These are phyloP conservation scores for Akanthomyces uredinophilus DNA, from an alignment of 2,329 filamentous ascomycete genomes.

Conservation along the genomic window DNA sequence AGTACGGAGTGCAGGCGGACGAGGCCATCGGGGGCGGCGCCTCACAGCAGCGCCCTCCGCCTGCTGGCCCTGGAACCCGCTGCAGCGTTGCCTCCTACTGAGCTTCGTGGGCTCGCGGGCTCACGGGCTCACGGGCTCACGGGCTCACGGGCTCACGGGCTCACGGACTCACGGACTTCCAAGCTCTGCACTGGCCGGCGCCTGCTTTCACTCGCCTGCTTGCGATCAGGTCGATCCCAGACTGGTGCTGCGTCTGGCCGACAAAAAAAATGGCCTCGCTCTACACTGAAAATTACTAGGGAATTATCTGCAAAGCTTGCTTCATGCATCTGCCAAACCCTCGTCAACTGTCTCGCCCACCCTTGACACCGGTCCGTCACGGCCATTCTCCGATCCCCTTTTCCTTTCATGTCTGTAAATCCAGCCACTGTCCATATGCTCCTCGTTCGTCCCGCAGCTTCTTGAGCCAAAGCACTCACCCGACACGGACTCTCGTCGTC, in stretches of 20 bases:
- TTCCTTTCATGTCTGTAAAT: no score
- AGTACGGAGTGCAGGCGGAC: no score
- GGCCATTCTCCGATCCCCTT: background rate
- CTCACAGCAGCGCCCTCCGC: background rate
- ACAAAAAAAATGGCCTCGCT: no score
- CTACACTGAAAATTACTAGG: no score
- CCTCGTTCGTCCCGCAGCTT: background rate
- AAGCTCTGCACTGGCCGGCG: background rate
- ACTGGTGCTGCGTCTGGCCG: no score
- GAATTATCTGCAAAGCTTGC: background rate
- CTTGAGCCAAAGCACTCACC: background rate
- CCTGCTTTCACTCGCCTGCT: background rate
- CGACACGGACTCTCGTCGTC: background rate
- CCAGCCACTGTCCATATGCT: background rate
- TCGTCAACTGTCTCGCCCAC: background rate
- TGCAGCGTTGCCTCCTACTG: background rate
- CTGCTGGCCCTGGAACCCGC: background rate
- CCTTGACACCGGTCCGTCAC: background rate
- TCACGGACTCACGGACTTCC: background rate
- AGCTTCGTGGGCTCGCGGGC: no score
- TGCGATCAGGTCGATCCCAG: background rate
- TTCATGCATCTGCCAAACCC: background rate
- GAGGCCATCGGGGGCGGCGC: background rate
- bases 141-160: background rate
- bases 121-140: background rate